Percentiles rank a stretch among this genome's conserved stretches.
phyloP scores from a whole-genome alignment of 441 rosid species.

The Populus tomentosa region DNA sequence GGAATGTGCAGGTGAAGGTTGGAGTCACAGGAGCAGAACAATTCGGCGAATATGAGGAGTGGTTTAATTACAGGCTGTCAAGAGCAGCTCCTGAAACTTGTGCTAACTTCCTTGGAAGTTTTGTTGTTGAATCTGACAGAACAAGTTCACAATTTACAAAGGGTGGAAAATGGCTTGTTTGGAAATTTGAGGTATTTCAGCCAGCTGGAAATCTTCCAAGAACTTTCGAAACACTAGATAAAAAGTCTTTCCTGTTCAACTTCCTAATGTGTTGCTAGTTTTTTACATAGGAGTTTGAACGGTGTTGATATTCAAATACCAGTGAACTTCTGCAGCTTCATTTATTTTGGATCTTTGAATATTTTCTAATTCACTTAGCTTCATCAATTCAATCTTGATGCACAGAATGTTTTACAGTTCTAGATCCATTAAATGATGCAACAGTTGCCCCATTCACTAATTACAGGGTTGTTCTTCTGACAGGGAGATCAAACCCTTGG shows the following conservation, averaged over 20 bases:
- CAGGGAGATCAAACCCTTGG: constrained; percentile 85
- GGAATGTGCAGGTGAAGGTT: constrained; percentile 59
- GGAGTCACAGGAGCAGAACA: constrained; percentile 82
- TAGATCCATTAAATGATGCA: constrained; percentile 13
- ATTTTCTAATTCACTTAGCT: not conserved
- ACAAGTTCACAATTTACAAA: constrained; percentile 56
- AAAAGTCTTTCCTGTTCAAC: constrained; percentile 1
- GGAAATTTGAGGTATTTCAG: constrained; percentile 88
- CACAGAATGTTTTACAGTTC: constrained; percentile 4
- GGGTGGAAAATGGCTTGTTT: constrained; percentile 96
- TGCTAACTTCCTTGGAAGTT: constrained; percentile 87
- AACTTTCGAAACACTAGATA: not conserved
- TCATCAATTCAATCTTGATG: not conserved
- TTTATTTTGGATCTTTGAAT: not conserved
- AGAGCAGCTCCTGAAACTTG: constrained; percentile 98
- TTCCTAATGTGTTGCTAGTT: not conserved
- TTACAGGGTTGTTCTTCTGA: not conserved
- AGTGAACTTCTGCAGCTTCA: not conserved
- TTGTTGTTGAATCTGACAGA: constrained; percentile 53
- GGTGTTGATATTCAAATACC: not conserved
- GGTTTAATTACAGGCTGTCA: constrained; percentile 95
- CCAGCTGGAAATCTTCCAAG: not conserved
- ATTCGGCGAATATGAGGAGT: constrained; percentile 88
- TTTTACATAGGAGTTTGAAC: constrained; percentile 1
- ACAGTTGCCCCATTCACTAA: constrained; percentile 23